Conservation (phyloP, 1,284 basidiomycete genomes). For the Sporisorium sorghi region DNA sequence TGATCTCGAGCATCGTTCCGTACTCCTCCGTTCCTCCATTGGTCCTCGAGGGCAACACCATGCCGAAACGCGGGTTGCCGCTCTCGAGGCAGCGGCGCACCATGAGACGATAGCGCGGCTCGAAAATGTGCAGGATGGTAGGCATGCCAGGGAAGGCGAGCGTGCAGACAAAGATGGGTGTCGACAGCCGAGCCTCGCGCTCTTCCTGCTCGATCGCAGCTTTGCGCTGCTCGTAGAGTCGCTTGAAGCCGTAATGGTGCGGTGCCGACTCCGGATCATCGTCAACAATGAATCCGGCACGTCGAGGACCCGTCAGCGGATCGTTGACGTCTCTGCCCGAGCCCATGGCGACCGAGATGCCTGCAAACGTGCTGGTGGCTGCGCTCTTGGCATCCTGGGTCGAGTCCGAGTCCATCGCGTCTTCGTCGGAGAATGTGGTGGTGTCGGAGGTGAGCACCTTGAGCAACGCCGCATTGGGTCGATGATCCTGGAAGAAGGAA, state of each 20-base stretch:
- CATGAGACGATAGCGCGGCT: slow-evolving; percentile 91
- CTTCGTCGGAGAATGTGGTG: slow-evolving; percentile 47
- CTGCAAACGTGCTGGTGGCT: slow-evolving; percentile 19
- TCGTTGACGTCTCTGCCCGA: not conserved
- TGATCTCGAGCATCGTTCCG: slow-evolving; percentile 92
- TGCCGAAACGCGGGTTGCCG: slow-evolving; percentile 81
- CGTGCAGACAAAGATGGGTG: slow-evolving; percentile 89
- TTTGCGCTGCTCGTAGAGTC: slow-evolving; percentile 73
- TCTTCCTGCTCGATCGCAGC: slow-evolving; percentile 79
- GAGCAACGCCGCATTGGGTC: slow-evolving; percentile 45
- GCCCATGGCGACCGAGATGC: slow-evolving; percentile 24
- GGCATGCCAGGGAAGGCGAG: slow-evolving; percentile 90
- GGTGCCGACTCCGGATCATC: slow-evolving; percentile 43
- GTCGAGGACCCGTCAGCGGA: not conserved
- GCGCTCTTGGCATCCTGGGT: slow-evolving; percentile 21
- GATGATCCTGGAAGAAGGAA: slow-evolving; percentile 81
- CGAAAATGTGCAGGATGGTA: slow-evolving; percentile 89
- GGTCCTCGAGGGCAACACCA: slow-evolving; percentile 79
- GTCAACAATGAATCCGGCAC: slow-evolving; percentile 29
- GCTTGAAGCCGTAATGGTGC: slow-evolving; percentile 47
- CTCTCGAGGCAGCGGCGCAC: slow-evolving; percentile 87
- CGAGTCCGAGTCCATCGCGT: slow-evolving; percentile 33
- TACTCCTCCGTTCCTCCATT: slow-evolving; percentile 75
- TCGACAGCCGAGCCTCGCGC: slow-evolving; percentile 81
- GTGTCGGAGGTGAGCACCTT: slow-evolving; percentile 54